Conservation (phyloP, 768 basidiomycete genomes). For the Tremella mesenterica region DNA sequence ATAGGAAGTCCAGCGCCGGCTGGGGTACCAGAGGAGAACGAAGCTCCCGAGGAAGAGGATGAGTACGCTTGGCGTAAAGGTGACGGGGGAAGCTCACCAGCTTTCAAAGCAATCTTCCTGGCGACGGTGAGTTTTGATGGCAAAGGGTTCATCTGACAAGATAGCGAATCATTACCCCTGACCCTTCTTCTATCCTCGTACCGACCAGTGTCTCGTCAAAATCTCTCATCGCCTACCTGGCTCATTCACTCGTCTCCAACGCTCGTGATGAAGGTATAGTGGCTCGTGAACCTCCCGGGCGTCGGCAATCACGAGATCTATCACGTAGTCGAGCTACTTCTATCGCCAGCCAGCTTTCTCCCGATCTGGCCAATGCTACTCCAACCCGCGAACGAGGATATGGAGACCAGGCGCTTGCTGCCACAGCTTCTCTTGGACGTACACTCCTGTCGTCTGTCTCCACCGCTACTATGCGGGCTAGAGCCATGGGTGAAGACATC, state of each 20-base stretch:
- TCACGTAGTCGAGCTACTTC: conserved; percentile 27
- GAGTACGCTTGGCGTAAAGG: conserved; percentile 27
- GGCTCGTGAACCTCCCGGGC: conserved; percentile 21
- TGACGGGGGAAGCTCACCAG: conserved; percentile 36
- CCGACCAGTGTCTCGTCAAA: conserved; percentile 19
- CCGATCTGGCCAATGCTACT: not conserved
- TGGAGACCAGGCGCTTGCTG: conserved; percentile 36
- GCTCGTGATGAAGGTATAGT: conserved; percentile 30
- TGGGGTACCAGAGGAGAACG: conserved; percentile 1
- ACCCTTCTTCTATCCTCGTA: conserved; percentile 32
- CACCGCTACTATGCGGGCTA: conserved; percentile 15
- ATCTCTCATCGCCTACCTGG: conserved; percentile 34
- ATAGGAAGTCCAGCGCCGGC: not conserved
- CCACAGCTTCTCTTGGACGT: conserved; percentile 30
- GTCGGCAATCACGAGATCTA: conserved; percentile 11
- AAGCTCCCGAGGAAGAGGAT: conserved; percentile 15
- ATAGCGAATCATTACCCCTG: conserved; percentile 39
- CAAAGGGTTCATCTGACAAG: conserved; percentile 2
- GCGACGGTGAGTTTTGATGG: conserved; percentile 26
- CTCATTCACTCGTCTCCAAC: conserved; percentile 32
- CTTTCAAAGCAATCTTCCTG: conserved; percentile 35
- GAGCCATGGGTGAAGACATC: conserved; percentile 7
- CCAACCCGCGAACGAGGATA: conserved; percentile 14
- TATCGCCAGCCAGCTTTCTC: conserved; percentile 15
- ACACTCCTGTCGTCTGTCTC: conserved; percentile 26